phyloP scores from a whole-genome alignment of 2,329 filamentous ascomycete species.

The Didymella segeticola region DNA sequence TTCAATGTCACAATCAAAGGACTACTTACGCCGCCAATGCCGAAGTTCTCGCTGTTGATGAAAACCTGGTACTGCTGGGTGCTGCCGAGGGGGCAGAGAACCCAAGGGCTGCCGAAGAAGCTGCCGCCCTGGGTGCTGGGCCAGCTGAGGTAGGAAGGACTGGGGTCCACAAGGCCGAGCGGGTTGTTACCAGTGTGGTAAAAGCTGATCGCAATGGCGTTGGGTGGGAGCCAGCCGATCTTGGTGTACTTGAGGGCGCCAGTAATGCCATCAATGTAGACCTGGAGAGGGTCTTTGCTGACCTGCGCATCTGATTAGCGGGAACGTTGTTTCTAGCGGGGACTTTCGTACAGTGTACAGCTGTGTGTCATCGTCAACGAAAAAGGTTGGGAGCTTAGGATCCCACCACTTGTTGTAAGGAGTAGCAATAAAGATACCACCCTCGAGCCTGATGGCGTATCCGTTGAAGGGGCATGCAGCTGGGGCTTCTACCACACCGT shows the following conservation, averaged over 20 bases:
- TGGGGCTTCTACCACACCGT: background rate
- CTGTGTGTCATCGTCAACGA: constrained; percentile 37
- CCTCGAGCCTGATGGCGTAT: constrained; percentile 33
- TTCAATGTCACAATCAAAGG: background rate
- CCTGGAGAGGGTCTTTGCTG: constrained; percentile 37
- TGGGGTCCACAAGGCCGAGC: constrained; percentile 26
- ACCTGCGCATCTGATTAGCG: constrained; percentile 26
- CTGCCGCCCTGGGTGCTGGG: constrained; percentile 28
- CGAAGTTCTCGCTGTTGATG: constrained; percentile 34
- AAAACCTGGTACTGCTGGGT: constrained; percentile 40
- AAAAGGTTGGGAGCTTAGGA: constrained; percentile 36
- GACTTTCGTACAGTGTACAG: constrained; percentile 33
- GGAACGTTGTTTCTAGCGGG: background rate
- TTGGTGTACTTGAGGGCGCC: constrained; percentile 35
- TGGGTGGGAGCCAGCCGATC: constrained; percentile 33
- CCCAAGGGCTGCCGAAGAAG: constrained; percentile 21
- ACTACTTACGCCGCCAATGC: constrained; percentile 17
- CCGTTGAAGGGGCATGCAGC: constrained; percentile 23
- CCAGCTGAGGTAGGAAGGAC: constrained; percentile 38
- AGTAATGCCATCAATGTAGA: constrained; percentile 32
- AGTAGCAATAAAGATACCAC: constrained; percentile 37
- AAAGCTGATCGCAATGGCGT: constrained; percentile 32
- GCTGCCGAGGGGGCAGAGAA: constrained; percentile 28
- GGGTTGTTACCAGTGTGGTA: constrained; percentile 40
- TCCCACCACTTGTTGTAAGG: constrained; percentile 41